A percentile compares a stretch with the other conserved stretches of the same genome.
Conservation (phyloP, 1,284 basidiomycete species). For the Ceraceosorus guamensis region DNA sequence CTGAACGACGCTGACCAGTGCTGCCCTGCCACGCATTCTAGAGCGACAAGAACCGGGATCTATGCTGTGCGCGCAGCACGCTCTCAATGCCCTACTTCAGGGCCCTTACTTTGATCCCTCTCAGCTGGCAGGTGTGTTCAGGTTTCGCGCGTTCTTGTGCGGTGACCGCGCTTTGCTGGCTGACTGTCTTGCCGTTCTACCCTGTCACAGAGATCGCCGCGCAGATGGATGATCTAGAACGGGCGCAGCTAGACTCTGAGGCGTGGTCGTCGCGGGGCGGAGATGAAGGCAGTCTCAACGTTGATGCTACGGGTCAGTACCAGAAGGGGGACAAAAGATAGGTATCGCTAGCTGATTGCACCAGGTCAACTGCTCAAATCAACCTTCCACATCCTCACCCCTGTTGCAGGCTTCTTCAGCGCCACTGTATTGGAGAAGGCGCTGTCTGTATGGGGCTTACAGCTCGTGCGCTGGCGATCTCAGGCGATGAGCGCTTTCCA, state of each 20-base stretch:
- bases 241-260: slow-evolving; percentile 8
- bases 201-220: slow-evolving; percentile 16
- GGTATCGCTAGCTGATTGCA: neutral
- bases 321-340: no score
- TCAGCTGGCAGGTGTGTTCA: slow-evolving; percentile 21
- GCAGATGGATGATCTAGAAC: slow-evolving; percentile 12
- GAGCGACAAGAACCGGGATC: slow-evolving; percentile 40
- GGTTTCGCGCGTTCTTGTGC: neutral
- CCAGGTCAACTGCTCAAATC: neutral
- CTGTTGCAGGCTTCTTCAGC: slow-evolving; percentile 34
- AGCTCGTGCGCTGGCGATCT: slow-evolving; percentile 19
- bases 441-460: slow-evolving; percentile 21
- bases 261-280: slow-evolving; percentile 10
- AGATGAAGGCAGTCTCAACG: slow-evolving; percentile 22
- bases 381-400: neutral
- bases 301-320: slow-evolving; percentile 38
- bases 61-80: slow-evolving; percentile 47
- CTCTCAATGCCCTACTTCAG: slow-evolving; percentile 40
- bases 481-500: slow-evolving; percentile 22
- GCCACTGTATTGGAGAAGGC: slow-evolving; percentile 38
- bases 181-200: slow-evolving; percentile 1
- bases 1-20: neutral
- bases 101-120: slow-evolving; percentile 41
- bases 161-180: neutral
- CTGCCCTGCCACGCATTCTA: neutral